These are phyloP conservation scores for Hemileccinum rubropunctum DNA, from an alignment of 768 basidiomycete genomes.

Conservation along the genomic window DNA sequence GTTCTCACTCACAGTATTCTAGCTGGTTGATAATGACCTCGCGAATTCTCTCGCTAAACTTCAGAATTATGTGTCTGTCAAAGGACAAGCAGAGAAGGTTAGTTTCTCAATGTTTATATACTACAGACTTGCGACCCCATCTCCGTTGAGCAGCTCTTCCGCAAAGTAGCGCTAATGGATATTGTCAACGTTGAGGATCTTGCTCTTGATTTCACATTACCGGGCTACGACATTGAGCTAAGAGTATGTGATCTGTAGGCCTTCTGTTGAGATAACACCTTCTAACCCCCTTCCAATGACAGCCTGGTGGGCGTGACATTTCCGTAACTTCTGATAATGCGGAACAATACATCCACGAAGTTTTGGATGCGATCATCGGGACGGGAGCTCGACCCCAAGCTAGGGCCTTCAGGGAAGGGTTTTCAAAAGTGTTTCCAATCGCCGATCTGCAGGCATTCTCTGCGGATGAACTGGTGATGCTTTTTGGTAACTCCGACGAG, in stretches of 20 bases:
- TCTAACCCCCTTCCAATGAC: background rate
- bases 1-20: slow-evolving; percentile 8
- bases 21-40: slow-evolving; percentile 84
- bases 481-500: slow-evolving; percentile 96
- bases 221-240: slow-evolving; percentile 92
- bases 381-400: slow-evolving; percentile 76
- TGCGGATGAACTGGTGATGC: slow-evolving; percentile 90
- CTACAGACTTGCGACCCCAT: background rate
- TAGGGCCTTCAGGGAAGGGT: slow-evolving; percentile 90
- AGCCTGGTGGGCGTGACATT: slow-evolving; percentile 80
- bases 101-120: background rate
- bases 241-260: slow-evolving; percentile 47
- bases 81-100: slow-evolving; percentile 56
- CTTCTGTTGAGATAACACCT: background rate
- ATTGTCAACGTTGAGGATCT: slow-evolving; percentile 79
- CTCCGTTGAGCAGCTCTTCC: slow-evolving; percentile 39
- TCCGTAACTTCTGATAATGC: slow-evolving; percentile 86
- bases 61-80: slow-evolving; percentile 58
- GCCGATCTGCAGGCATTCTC: slow-evolving; percentile 89
- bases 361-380: slow-evolving; percentile 86
- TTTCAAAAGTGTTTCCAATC: slow-evolving; percentile 95
- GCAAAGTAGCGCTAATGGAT: slow-evolving; percentile 57
- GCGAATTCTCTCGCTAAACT: slow-evolving; percentile 85
- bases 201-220: slow-evolving; percentile 93
- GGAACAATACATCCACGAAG: slow-evolving; percentile 83